Evolutionary conservation across 2,329 filamentous ascomycete species (phyloP).

Genomic region (Colletotrichum simmondsii): DNA sequence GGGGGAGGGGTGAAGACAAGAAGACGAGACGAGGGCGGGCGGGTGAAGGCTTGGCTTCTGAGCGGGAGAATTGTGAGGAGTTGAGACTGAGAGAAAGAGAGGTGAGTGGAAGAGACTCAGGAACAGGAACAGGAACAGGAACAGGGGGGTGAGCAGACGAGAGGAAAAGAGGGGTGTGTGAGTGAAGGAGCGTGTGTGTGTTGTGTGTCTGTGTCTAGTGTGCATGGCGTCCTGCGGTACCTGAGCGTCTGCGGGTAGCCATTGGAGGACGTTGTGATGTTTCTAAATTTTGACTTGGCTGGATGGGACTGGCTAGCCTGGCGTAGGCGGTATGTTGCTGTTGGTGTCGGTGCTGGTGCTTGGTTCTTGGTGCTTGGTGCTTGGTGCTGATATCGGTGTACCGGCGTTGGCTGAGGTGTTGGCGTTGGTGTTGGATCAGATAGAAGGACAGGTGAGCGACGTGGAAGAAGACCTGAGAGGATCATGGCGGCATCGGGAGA

Average conservation of each 20-base stretch:
- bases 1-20: background rate
- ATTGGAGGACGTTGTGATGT: conserved; percentile 18
- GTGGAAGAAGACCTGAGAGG: background rate
- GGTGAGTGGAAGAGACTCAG: background rate
- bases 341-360: background rate
- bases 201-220: background rate
- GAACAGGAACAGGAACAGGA: background rate
- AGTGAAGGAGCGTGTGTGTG: no score
- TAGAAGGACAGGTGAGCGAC: background rate
- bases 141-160: background rate
- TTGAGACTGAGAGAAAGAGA: background rate
- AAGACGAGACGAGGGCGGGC: background rate
- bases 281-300: conserved; percentile 23
- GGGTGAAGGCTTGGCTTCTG: background rate
- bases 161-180: background rate
- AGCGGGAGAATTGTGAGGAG: background rate
- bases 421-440: background rate
- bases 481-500: conserved; percentile 17
- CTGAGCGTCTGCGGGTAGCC: conserved; percentile 8
- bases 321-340: background rate
- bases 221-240: conserved; percentile 10
- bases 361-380: no score
- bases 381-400: background rate
- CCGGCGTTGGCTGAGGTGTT: background rate
- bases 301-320: background rate